Evolutionary conservation across 148 eudicot species (phyloP).

Genomic region (Euryodendron excelsum): DNA sequence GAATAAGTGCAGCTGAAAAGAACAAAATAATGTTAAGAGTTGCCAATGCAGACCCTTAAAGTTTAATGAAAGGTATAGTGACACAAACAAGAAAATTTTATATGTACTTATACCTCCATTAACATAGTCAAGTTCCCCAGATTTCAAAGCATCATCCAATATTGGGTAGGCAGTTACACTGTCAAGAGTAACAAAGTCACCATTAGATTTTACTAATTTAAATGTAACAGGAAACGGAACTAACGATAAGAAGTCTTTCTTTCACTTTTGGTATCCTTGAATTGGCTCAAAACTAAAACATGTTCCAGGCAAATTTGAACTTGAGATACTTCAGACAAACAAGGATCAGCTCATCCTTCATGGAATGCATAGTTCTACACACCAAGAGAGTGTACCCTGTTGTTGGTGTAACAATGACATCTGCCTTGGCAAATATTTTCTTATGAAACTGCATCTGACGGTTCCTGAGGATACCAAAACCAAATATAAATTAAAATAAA

Average conservation of each 20-base stretch:
- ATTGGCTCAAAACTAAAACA: not conserved
- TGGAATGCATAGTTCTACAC: not conserved
- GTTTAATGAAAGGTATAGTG: not conserved
- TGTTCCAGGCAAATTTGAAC: not conserved
- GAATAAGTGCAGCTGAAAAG: slow-evolving; percentile 72
- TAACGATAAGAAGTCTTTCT: not conserved
- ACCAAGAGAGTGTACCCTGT: slow-evolving; percentile 51
- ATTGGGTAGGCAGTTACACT: slow-evolving; percentile 81
- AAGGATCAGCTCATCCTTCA: no score
- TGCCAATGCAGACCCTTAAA: not conserved
- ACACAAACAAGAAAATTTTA: not conserved
- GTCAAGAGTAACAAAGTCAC: slow-evolving; percentile 10
- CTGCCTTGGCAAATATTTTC: slow-evolving; percentile 66
- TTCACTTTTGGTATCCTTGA: not conserved
- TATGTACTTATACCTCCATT: slow-evolving; percentile 64
- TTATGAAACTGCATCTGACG: slow-evolving; percentile 68
- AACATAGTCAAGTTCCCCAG: slow-evolving; percentile 92
- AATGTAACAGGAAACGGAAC: not conserved
- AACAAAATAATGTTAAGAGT: not conserved
- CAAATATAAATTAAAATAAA: not conserved
- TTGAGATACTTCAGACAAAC: no score
- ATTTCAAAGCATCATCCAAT: slow-evolving; percentile 54
- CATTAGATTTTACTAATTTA: not conserved
- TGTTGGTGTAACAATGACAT: slow-evolving; percentile 87
- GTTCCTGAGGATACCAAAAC: slow-evolving; percentile 36